Evolutionary conservation across 2,329 filamentous ascomycete species (phyloP), one percentile per base, ranked within the genome.

Genomic region (Talaromyces sp.): DNA sequence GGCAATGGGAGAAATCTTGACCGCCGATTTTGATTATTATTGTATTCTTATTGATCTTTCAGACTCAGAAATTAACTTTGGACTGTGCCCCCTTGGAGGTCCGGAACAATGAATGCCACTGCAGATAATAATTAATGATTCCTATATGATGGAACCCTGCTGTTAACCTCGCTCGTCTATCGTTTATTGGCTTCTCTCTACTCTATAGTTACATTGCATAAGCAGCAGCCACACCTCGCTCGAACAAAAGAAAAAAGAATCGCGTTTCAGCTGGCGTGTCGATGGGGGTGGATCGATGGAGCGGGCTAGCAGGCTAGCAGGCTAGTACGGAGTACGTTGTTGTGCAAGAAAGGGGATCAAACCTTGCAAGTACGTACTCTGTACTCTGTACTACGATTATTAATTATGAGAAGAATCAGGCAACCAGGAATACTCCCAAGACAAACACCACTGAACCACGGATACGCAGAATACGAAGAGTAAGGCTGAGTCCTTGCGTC

Each of bases 401-500:
- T 22, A 22, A 22, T 22, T 22, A 22, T 22, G 22, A 22, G 3
- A 30, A 30, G 3, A 7, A 30, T 8, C 28, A 8, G 28, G 8
- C n/a, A 30, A 30, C 28, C 5, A 30, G 28, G 28, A 27, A 27
- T 22, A 22, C 22, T 2, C 22, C 22, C 22, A 22, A 22, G 22
- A 22, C 27, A 27, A 27, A 27, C 27, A 27, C 27, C 3, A 30
- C 8, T 7, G 28, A 30, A 30, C 28, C 28, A 44, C 39, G n/a
- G n/a, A 19, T 44, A 44, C 39, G 15, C 39, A 13, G 39, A 8
- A 44, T 44, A 44, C 17, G 15, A 44, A 44, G n/a, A 47, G 27
- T 28, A 28, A 53, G 49, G 49, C 49, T 53, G 49, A 53, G 49
- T 53, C 49, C 27, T 53, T 53, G 49, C 49, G 49, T 53, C 49